Evolutionary conservation across 2,329 filamentous ascomycete genomes (phyloP).

Genomic region (Fusarium sp.): DNA sequence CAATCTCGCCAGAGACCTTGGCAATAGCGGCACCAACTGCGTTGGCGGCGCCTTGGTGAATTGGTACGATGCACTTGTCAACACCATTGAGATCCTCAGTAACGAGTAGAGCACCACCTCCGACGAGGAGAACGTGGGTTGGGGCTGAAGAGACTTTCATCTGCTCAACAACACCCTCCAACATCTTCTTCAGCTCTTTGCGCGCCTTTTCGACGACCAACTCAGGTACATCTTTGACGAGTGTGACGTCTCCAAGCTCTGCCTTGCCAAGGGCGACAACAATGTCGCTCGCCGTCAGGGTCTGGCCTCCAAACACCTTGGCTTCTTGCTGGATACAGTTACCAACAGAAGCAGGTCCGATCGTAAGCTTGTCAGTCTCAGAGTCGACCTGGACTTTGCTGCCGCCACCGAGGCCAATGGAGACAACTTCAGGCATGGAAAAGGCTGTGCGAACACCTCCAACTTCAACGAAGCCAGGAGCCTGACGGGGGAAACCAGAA

Average conservation of each 20-base stretch:
- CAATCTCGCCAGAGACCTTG: conserved; percentile 64
- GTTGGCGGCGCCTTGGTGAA: conserved; percentile 67
- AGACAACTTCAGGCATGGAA: conserved; percentile 66
- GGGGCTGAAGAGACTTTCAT: conserved; percentile 68
- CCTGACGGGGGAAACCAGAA: conserved; percentile 70
- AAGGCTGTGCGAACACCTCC: conserved; percentile 71
- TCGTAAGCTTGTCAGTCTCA: conserved; percentile 48
- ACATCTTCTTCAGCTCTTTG: conserved; percentile 56
- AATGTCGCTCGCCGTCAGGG: conserved; percentile 66
- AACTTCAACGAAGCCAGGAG: conserved; percentile 68
- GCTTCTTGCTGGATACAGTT: conserved; percentile 61
- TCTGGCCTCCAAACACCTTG: conserved; percentile 64
- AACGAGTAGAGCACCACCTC: conserved; percentile 67
- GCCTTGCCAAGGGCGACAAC: conserved; percentile 53
- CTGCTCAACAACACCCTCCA: conserved; percentile 65
- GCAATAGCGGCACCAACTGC: conserved; percentile 71
- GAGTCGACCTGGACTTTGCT: conserved; percentile 45
- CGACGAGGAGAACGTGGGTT: conserved; percentile 66
- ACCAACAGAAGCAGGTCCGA: conserved; percentile 70
- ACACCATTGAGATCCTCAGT: conserved; percentile 62
- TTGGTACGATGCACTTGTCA: conserved; percentile 61
- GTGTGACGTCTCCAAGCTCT: conserved; percentile 45
- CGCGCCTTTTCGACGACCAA: conserved; percentile 37
- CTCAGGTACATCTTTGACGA: conserved; percentile 44
- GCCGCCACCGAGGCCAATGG: conserved; percentile 69